These are phyloP conservation scores for Citrullus colocynthis DNA, from an alignment of 306 rosid species.

Conservation along the genomic window DNA sequence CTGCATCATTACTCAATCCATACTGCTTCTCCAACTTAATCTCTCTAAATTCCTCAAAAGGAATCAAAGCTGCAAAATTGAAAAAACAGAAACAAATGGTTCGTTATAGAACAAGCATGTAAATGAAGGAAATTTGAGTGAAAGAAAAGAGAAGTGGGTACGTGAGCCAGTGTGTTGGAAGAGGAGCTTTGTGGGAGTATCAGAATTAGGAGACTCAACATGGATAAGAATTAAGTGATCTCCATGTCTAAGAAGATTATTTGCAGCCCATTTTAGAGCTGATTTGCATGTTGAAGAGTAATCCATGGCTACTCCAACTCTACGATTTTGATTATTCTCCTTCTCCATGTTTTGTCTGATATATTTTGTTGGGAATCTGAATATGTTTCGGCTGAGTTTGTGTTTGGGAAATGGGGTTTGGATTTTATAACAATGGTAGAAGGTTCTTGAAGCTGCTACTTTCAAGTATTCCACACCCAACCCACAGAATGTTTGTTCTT, in stretches of 20 bases:
- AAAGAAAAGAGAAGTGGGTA: neutral
- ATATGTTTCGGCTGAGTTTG: neutral
- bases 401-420: neutral
- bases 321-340: neutral
- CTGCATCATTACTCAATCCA: conserved; percentile 45
- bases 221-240: conserved; percentile 50
- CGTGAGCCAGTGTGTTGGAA: conserved; percentile 24
- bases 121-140: conserved; percentile 23
- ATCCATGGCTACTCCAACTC: conserved; percentile 62
- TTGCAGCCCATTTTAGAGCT: conserved; percentile 54
- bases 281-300: conserved; percentile 56
- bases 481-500: neutral
- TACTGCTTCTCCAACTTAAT: conserved; percentile 51
- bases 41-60: conserved; percentile 59
- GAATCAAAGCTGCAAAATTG: conserved; percentile 35
- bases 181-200: conserved; percentile 51
- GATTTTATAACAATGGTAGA: neutral
- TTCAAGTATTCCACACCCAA: neutral
- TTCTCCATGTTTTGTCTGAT: neutral
- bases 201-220: conserved; percentile 44
- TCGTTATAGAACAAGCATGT: neutral
- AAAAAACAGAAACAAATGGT: neutral
- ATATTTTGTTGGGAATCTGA: neutral
- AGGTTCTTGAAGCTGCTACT: neutral
- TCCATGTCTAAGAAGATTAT: conserved; percentile 35